These are phyloP conservation scores for Globisporangium uncinulatum DNA, from an alignment of 352 stramenopile species.

Conservation along the genomic window DNA sequence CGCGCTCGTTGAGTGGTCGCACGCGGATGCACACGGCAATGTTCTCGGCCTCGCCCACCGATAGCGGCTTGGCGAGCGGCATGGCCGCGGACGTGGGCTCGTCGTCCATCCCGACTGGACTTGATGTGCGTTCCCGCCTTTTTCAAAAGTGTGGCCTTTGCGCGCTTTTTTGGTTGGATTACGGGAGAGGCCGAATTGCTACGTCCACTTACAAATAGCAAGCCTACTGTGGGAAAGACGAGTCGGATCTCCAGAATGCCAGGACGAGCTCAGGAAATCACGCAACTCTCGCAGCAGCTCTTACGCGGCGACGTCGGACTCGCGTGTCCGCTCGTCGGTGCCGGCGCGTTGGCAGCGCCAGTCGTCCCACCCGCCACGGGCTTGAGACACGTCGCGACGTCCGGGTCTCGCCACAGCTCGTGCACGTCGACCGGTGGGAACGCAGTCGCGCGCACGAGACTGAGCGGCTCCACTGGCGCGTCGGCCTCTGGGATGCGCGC, in stretches of 20 bases:
- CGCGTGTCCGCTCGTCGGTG: not conserved
- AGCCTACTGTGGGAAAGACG: no score
- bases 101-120: not conserved
- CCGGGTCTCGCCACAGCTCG: slow-evolving; percentile 39
- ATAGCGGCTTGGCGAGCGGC: not conserved
- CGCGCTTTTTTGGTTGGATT: no score
- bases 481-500: slow-evolving; percentile 55
- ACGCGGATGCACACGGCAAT: slow-evolving; percentile 83
- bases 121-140: no score
- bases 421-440: slow-evolving; percentile 27
- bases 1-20: slow-evolving; percentile 69
- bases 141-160: no score
- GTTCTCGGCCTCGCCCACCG: slow-evolving; percentile 41
- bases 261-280: slow-evolving; percentile 21
- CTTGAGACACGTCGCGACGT: slow-evolving; percentile 45
- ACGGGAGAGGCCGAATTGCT: no score
- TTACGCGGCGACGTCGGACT: slow-evolving; percentile 4
- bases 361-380: not conserved
- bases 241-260: no score
- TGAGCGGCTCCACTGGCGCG: slow-evolving; percentile 26
- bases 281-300: slow-evolving; percentile 40
- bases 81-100: no score
- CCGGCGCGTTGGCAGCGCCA: not conserved
- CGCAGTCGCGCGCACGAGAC: slow-evolving; percentile 40
- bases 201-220: no score